Conservation (phyloP, 2,329 filamentous ascomycete species). For the Pseudocercospora musae region DNA sequence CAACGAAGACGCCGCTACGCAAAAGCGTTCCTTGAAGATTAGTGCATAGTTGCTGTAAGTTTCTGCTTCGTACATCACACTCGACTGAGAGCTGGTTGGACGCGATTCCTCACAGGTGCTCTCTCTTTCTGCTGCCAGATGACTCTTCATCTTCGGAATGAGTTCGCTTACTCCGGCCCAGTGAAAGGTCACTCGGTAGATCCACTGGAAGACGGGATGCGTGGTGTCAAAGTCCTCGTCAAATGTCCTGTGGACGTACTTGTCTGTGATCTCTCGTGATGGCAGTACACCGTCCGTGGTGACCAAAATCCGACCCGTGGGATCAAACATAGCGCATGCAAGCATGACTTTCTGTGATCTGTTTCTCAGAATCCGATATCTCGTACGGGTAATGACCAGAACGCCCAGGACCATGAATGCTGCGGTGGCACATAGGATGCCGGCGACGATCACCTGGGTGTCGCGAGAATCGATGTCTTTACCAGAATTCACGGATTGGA, state of each 20-base stretch:
- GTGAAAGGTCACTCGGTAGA: conserved; percentile 75
- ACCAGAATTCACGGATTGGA: conserved; percentile 47
- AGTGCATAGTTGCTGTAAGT: conserved; percentile 68
- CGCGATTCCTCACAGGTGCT: conserved; percentile 34
- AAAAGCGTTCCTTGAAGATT: conserved; percentile 80
- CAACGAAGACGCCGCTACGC: conserved; percentile 71
- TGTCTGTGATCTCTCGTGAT: conserved; percentile 73
- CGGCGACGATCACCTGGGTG: conserved; percentile 69
- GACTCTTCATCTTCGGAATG: conserved; percentile 67
- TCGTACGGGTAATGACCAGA: conserved; percentile 39
- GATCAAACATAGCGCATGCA: conserved; percentile 64
- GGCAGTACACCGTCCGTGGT: conserved; percentile 67
- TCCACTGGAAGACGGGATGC: conserved; percentile 82
- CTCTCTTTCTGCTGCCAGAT: conserved; percentile 53
- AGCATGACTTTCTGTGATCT: conserved; percentile 55
- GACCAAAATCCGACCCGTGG: conserved; percentile 63
- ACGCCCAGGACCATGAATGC: conserved; percentile 36
- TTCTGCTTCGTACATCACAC: conserved; percentile 49
- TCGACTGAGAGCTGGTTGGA: conserved; percentile 30
- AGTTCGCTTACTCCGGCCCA: conserved; percentile 69
- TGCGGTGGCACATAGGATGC: conserved; percentile 54
- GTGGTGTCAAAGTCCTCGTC: conserved; percentile 72
- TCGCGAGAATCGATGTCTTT: conserved; percentile 51
- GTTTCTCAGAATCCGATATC: conserved; percentile 38
- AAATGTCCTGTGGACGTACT: conserved; percentile 62